Conservation (phyloP, 495 filamentous ascomycete species). For the Thermothielavioides terrestris region DNA sequence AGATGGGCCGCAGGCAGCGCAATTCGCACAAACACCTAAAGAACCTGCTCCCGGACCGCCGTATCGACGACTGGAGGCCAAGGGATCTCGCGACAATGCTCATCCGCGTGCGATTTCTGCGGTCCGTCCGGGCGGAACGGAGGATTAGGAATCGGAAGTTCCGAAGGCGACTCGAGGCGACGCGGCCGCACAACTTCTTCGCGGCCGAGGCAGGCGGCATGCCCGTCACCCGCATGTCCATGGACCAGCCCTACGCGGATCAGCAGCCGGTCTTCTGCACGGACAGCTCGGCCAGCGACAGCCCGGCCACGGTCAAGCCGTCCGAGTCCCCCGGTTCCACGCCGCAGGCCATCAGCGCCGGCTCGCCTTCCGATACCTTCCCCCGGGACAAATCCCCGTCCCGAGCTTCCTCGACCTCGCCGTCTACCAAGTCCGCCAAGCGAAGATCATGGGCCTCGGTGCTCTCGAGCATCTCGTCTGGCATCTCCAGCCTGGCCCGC, state of each 20-base stretch:
- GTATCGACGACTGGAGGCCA: constrained; percentile 30
- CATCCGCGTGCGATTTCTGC: constrained; percentile 24
- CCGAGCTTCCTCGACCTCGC: constrained; percentile 17
- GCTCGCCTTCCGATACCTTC: constrained; percentile 15
- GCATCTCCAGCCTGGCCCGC: constrained; percentile 26
- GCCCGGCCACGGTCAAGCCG: constrained; percentile 8
- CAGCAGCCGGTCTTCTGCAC: constrained; percentile 3
- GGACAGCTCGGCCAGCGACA: too few relatives aligned
- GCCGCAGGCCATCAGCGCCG: constrained; percentile 13
- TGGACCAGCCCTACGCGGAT: not conserved
- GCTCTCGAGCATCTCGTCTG: constrained; percentile 28
- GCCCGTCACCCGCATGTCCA: not conserved
- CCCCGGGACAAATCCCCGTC: constrained; percentile 20
- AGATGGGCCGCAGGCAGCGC: constrained; percentile 18
- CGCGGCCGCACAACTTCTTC: not conserved
- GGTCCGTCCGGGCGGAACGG: constrained; percentile 22
- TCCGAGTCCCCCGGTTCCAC: constrained; percentile 18
- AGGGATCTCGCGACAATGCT: constrained; percentile 25
- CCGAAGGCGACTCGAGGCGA: constrained; percentile 10
- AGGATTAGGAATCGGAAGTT: constrained; percentile 15
- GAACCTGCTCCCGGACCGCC: constrained; percentile 26
- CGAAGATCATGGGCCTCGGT: constrained; percentile 29
- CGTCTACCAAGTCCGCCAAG: constrained; percentile 25
- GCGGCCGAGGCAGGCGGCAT: not conserved
- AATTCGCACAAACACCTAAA: constrained; percentile 30